phyloP scores from a whole-genome alignment of 495 filamentous ascomycete species.

The Glonium stellatum region DNA sequence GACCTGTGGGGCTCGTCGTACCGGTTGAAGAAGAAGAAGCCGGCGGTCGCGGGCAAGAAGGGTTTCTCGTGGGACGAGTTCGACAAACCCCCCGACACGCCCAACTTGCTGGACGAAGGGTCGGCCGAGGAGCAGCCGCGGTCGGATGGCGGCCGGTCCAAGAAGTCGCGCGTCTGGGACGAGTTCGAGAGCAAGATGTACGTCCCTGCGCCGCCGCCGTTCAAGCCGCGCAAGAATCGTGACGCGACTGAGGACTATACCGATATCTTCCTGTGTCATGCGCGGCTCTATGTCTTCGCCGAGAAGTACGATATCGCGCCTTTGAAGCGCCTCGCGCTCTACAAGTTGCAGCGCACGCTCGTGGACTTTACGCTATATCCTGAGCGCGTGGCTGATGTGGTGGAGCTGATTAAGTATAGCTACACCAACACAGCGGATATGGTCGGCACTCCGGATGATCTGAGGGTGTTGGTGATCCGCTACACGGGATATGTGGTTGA shows the following conservation, averaged over 20 bases:
- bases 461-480: not conserved
- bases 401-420: slow-evolving; percentile 34
- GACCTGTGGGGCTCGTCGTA: too few species aligned
- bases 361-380: slow-evolving; percentile 31
- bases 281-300: slow-evolving; percentile 38
- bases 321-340: slow-evolving; percentile 33
- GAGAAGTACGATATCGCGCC: slow-evolving; percentile 37
- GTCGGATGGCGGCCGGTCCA: not conserved
- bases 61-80: not conserved
- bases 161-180: not conserved
- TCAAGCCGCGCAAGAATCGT: not conserved
- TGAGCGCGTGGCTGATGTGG: slow-evolving; percentile 28
- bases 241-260: slow-evolving; percentile 33
- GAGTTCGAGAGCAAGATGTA: not conserved
- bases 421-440: slow-evolving; percentile 29
- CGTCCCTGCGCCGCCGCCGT: not conserved
- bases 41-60: not conserved
- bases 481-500: slow-evolving; percentile 2
- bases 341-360: slow-evolving; percentile 36
- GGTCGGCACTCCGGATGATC: not conserved
- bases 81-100: not conserved
- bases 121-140: not conserved
- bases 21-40: too few species aligned
- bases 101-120: not conserved
- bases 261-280: slow-evolving; percentile 37